Evolutionary conservation across 176 grass and related monocot genomes (phyloP).

Genomic region (Oryza rufipogon): DNA sequence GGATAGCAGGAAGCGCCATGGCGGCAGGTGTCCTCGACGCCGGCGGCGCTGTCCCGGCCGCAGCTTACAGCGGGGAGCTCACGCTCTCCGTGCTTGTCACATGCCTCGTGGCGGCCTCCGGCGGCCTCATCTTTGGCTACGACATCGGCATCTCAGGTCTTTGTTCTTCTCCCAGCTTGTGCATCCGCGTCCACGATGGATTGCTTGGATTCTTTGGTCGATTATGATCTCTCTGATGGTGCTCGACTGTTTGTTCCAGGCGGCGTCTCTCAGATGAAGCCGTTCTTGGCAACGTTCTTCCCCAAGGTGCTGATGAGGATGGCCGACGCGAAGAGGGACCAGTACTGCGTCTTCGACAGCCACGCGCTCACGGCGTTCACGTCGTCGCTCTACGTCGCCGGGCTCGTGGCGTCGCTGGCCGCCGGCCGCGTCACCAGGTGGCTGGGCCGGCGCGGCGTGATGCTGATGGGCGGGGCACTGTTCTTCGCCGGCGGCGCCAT

Average conservation of each 20-base stretch:
- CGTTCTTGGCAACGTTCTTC: constrained; percentile 58
- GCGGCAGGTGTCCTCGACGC: neutral
- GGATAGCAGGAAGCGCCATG: neutral
- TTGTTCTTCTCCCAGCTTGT: neutral
- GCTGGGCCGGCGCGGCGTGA: constrained; percentile 54
- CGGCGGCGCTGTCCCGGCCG: neutral
- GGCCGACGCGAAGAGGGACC: constrained; percentile 44
- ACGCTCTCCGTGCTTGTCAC: constrained; percentile 10
- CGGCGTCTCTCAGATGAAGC: constrained; percentile 68
- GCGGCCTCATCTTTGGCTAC: constrained; percentile 57
- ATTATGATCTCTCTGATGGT: neutral
- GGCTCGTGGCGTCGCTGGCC: constrained; percentile 49
- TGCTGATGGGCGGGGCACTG: constrained; percentile 27
- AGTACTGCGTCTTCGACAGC: constrained; percentile 68
- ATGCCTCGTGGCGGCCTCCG: constrained; percentile 50
- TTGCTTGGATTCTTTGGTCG: neutral
- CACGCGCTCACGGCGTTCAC: constrained; percentile 68
- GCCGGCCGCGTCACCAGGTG: constrained; percentile 63
- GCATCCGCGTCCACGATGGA: neutral
- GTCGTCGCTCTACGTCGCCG: constrained; percentile 69
- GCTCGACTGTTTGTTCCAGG: constrained; percentile 24
- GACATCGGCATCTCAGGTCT: constrained; percentile 56
- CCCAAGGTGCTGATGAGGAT: constrained; percentile 53
- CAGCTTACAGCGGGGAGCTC: constrained; percentile 13
- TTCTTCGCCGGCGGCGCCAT: neutral